Conservation (phyloP, 2,329 filamentous ascomycete genomes). For the Decorospora gaudefroyi region DNA sequence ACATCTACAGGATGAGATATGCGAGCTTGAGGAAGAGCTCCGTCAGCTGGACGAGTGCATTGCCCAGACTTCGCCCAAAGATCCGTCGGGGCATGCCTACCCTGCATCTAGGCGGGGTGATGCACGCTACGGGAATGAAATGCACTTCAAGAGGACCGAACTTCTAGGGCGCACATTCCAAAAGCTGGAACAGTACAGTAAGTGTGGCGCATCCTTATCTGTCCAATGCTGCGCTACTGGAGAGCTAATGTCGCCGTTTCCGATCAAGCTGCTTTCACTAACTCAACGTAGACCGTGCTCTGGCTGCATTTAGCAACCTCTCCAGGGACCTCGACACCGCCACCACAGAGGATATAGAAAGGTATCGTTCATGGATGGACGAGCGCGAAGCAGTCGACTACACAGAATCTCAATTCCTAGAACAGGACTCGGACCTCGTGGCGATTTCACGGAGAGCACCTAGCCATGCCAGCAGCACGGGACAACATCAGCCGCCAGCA, state of each 20-base stretch:
- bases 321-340: conserved; percentile 58
- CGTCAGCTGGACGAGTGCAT: conserved; percentile 67
- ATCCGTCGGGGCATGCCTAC: conserved; percentile 34
- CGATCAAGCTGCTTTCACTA: conserved; percentile 11
- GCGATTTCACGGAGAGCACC: conserved; percentile 35
- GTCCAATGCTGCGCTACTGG: background rate
- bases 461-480: conserved; percentile 21
- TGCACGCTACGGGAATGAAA: conserved; percentile 58
- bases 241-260: conserved; percentile 1
- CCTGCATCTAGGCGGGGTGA: conserved; percentile 66
- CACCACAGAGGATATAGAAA: conserved; percentile 56
- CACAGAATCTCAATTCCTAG: conserved; percentile 64
- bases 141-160: conserved; percentile 65
- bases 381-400: conserved; percentile 61
- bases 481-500: conserved; percentile 29
- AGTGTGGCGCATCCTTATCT: conserved; percentile 10
- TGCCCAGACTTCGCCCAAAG: conserved; percentile 46
- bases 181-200: conserved; percentile 71
- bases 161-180: conserved; percentile 66
- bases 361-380: conserved; percentile 62
- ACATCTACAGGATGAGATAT: conserved; percentile 82
- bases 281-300: conserved; percentile 51
- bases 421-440: conserved; percentile 60
- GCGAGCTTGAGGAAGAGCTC: conserved; percentile 78
- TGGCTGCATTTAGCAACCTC: conserved; percentile 62